Base-by-base conservation (phyloP, 345 rosid genomes). In the Eucalyptus erythrocorys region DNA sequence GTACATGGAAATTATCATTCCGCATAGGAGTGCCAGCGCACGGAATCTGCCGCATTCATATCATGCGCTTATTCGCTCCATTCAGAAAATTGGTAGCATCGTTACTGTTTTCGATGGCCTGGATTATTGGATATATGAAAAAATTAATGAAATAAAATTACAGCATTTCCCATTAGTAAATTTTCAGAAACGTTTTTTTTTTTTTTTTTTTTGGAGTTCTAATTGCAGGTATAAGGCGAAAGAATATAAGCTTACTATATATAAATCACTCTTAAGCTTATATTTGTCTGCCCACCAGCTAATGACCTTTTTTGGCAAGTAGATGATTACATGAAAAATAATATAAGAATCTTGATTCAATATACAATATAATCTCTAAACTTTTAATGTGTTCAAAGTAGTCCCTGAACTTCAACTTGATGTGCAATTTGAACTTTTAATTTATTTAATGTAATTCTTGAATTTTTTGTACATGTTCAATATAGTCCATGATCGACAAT, bases 401-500 rank as follows among this genome's bases (percentile, higher is more conserved):
- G 0, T 51, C 0, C 2, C 0, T 19, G 9, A 51, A 51, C 1
- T 19, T 51, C 2, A 19, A 7, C 2, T 7, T 1, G 2, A 51
- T 19, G 0, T 51, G 4, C 0, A 1, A 51, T 51, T 51, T 51
- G 10, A 51, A 51, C 0, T 19, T 51, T 51, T 51, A 51, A 51
- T 51, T 51, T 51, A 19, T 51, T 51, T 0, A 3, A 51, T 51
- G 0, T 19, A 19, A 0, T 51, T 1, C 0, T 0, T 19, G 2
- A 51, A 19, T 3, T 51, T 51, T 51, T 19, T 1, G 55, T 51
- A 51, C 0, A 51, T 51, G 0, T 0, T 51, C 4, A 51, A 19
- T 19, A 51, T 0, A 7, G 10, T 19, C 1, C 2, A 19, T 51
- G 1, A 0, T 1, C 3, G 0, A 50, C 0, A 7, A 0, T 50